Evolutionary conservation across 352 stramenopile genomes (phyloP).

Genomic region (Phytophthora hybrid): DNA sequence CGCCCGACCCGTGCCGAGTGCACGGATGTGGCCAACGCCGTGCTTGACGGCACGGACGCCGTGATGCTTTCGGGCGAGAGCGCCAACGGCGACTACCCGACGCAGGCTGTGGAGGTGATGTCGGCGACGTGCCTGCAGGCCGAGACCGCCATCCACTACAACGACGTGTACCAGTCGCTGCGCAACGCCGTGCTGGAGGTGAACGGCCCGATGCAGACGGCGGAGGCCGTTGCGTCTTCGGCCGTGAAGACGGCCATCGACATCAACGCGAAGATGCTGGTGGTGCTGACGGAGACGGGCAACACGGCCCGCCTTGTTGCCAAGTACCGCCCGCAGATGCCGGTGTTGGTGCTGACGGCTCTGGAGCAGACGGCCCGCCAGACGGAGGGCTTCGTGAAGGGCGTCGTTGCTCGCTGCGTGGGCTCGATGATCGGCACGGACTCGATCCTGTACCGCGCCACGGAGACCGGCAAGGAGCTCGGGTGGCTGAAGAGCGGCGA

Average conservation of each 20-base stretch:
- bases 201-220: conserved; percentile 64
- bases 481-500: conserved; percentile 90
- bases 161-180: conserved; percentile 77
- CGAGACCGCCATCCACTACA: conserved; percentile 89
- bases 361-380: conserved; percentile 52
- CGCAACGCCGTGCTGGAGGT: conserved; percentile 67
- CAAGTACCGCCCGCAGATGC: conserved; percentile 93
- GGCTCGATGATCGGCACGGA: conserved; percentile 89
- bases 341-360: conserved; percentile 55
- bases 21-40: conserved; percentile 98
- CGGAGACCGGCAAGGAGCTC: conserved; percentile 81
- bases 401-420: conserved; percentile 66
- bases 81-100: conserved; percentile 96
- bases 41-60: conserved; percentile 96
- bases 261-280: conserved; percentile 94
- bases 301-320: conserved; percentile 92
- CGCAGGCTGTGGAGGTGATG: conserved; percentile 95
- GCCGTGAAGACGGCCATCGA: conserved; percentile 98
- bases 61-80: conserved; percentile 99
- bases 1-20: conserved; percentile 97
- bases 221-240: conserved; percentile 95
- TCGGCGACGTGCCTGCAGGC: conserved; percentile 89
- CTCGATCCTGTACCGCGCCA: conserved; percentile 86
- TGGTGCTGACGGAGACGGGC: conserved; percentile 96
- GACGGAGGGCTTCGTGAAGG: conserved; percentile 63